phyloP scores from a whole-genome alignment of 257 asterid genomes.

The Galeopsis tetrahit region DNA sequence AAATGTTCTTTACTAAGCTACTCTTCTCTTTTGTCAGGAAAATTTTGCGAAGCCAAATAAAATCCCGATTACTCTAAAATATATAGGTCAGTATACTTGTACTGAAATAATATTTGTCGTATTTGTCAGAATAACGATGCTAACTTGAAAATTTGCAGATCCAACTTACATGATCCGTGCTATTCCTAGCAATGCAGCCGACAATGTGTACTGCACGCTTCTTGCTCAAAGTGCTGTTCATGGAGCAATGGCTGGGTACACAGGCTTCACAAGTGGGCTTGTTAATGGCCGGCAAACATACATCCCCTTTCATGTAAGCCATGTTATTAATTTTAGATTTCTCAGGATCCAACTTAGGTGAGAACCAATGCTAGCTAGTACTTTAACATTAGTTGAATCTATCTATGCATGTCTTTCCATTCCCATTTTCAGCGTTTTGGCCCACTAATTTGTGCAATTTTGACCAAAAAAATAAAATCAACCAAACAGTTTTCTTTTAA shows the following conservation, averaged over 20 bases:
- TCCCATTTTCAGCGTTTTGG: neutral
- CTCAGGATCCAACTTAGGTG: constrained; percentile 9
- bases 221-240: constrained; percentile 83
- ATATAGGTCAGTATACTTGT: constrained; percentile 54
- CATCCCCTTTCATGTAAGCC: constrained; percentile 71
- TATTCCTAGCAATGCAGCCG: constrained; percentile 75
- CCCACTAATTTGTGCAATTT: too few relatives aligned
- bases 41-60: constrained; percentile 51
- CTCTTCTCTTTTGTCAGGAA: constrained; percentile 53
- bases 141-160: constrained; percentile 47
- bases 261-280: constrained; percentile 74
- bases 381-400: neutral
- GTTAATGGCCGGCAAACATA: constrained; percentile 71
- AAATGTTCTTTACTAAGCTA: constrained; percentile 28
- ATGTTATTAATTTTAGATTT: constrained; percentile 14
- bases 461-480: too few relatives aligned
- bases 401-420: neutral
- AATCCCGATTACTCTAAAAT: constrained; percentile 60
- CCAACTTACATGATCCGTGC: constrained; percentile 87
- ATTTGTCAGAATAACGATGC: constrained; percentile 25
- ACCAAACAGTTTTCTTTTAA: too few relatives aligned
- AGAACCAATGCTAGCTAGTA: neutral
- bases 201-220: constrained; percentile 73
- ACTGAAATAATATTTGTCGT: constrained; percentile 14
- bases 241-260: constrained; percentile 82